Conservation (phyloP, 495 filamentous ascomycete genomes). For the Penicillium pulvis region DNA sequence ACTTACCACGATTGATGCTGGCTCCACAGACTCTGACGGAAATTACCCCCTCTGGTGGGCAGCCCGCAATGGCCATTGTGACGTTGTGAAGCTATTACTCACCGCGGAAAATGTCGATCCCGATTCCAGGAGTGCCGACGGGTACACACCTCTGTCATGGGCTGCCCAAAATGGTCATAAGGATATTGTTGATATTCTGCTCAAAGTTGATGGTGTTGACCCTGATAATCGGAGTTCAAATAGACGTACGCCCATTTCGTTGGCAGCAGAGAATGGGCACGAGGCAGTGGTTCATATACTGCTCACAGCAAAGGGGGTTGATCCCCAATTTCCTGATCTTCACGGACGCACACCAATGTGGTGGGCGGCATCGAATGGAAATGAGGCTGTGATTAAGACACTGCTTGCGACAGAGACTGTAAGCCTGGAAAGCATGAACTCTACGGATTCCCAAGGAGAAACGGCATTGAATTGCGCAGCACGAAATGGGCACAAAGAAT, state of each 20-base stretch:
- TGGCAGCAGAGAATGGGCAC: neutral
- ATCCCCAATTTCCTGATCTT: neutral
- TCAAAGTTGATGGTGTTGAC: neutral
- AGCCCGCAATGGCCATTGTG: neutral
- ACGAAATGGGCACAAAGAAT: neutral
- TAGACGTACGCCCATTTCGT: neutral
- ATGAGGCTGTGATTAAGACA: neutral
- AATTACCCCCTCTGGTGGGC: neutral
- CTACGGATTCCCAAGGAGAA: neutral
- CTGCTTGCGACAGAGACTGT: neutral
- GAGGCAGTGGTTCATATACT: neutral
- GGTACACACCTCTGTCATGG: conserved; percentile 3
- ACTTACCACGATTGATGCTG: neutral
- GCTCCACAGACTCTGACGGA: neutral
- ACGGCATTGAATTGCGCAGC: neutral
- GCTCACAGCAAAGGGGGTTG: neutral
- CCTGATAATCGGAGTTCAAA: neutral
- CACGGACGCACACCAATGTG: neutral
- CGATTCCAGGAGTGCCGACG: neutral
- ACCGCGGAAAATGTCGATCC: neutral
- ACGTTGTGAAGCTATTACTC: neutral
- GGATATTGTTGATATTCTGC: neutral
- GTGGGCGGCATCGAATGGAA: conserved; percentile 2
- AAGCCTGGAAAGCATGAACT: neutral
- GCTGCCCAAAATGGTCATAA: conserved; percentile 1